A percentile compares a stretch with the other conserved stretches of the same genome.
phyloP scores from a whole-genome alignment of 306 rosid genomes.

The Cicer chorassanicum region DNA sequence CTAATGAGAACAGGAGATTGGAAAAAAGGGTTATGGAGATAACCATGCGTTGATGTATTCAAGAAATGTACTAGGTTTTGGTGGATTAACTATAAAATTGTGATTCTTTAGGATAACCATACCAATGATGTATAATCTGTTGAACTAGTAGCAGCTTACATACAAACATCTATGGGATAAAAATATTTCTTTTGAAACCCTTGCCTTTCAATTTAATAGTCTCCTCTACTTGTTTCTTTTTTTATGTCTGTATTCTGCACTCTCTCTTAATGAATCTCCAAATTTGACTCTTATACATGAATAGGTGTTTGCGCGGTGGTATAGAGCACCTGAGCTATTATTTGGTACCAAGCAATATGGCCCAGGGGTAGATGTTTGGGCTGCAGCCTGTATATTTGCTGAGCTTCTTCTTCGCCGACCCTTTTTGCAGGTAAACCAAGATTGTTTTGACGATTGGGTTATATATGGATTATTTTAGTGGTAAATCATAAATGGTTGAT shows the following conservation, averaged over 20 bases:
- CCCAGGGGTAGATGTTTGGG: conserved; percentile 98
- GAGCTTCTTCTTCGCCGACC: conserved; percentile 93
- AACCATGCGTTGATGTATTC: not conserved
- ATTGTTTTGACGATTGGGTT: conserved; percentile 15
- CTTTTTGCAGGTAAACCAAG: conserved; percentile 76
- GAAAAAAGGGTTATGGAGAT: too few species aligned
- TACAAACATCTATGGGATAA: conserved; percentile 1
- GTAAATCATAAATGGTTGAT: conserved; percentile 22
- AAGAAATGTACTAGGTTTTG: conserved; percentile 4
- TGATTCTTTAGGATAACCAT: conserved; percentile 24
- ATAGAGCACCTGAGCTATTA: conserved; percentile 96
- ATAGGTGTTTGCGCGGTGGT: conserved; percentile 98
- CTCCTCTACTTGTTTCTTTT: conserved; percentile 31
- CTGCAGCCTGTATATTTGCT: conserved; percentile 95
- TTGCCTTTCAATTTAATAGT: conserved; percentile 32
- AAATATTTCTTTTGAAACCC: conserved; percentile 20
- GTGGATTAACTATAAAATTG: conserved; percentile 14
- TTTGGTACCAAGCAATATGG: conserved; percentile 97
- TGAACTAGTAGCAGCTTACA: conserved; percentile 27
- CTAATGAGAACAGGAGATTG: too few species aligned
- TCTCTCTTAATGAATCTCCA: conserved; percentile 35
- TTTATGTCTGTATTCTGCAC: conserved; percentile 22
- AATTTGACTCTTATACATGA: conserved; percentile 35
- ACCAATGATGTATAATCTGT: conserved; percentile 9
- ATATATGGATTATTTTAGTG: not conserved